A percentile compares a stretch with the other conserved stretches of the same genome.
Conservation (phyloP, 805 yeast genomes). For the Starmerella floris region DNA sequence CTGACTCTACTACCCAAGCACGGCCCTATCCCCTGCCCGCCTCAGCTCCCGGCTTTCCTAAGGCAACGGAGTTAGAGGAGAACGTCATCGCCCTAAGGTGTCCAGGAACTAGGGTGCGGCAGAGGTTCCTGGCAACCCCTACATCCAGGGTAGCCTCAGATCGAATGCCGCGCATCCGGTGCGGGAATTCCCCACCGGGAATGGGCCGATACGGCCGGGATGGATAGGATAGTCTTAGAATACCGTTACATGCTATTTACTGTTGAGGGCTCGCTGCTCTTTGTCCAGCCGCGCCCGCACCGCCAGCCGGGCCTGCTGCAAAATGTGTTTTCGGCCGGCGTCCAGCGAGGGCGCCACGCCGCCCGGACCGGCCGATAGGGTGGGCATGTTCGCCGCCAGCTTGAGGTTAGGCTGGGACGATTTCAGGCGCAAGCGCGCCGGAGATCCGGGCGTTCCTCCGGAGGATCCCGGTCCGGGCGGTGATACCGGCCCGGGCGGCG, state of each 20-base stretch:
- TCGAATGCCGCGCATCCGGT: too few relatives aligned
- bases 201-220: too few relatives aligned
- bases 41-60: too few relatives aligned
- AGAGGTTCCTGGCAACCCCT: too few relatives aligned
- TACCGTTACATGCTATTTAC: background rate
- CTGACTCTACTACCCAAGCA: too few relatives aligned
- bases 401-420: constrained; percentile 10
- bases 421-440: constrained; percentile 14
- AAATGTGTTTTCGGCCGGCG: constrained; percentile 18
- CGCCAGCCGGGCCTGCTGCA: constrained; percentile 22
- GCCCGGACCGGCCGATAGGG: background rate
- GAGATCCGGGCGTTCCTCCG: constrained; percentile 15
- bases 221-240: too few relatives aligned
- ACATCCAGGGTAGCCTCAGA: too few relatives aligned
- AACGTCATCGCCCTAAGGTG: too few relatives aligned
- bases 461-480: constrained; percentile 24
- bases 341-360: constrained; percentile 14
- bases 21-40: too few relatives aligned
- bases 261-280: constrained; percentile 11
- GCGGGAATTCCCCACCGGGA: too few relatives aligned
- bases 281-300: constrained; percentile 20
- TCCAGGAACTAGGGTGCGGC: too few relatives aligned
- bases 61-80: too few relatives aligned
- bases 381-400: constrained; percentile 1
- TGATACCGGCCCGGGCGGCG: constrained; percentile 25